A percentile compares a stretch with the other conserved stretches of the same genome.
These are phyloP conservation scores for Diversispora epigaea DNA, from an alignment of 192 early-diverging fungal species.

Conservation along the genomic window DNA sequence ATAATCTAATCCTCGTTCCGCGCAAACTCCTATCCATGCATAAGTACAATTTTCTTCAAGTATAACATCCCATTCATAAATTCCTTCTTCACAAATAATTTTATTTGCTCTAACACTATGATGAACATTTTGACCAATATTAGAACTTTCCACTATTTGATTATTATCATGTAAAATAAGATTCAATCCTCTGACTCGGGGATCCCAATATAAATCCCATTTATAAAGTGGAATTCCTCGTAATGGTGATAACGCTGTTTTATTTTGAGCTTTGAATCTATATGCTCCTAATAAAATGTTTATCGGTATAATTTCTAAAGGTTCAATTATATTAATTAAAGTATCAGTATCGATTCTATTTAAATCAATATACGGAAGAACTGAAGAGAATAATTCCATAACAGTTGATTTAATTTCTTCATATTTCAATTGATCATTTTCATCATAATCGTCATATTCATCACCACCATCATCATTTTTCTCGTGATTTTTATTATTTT, in stretches of 20 bases:
- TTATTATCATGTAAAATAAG: not conserved
- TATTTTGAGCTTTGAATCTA: not conserved
- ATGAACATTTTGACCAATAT: not conserved
- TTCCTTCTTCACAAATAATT: not conserved
- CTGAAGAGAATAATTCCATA: not conserved
- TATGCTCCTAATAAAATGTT: not conserved
- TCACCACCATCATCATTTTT: too few species aligned
- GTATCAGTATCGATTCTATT: not conserved
- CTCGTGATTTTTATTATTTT: not conserved
- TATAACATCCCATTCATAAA: slow-evolving; percentile 26
- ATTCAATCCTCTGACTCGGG: not conserved
- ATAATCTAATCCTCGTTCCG: not conserved
- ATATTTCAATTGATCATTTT: too few species aligned
- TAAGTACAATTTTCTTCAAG: slow-evolving; percentile 1
- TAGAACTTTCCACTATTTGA: not conserved
- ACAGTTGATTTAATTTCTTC: not conserved
- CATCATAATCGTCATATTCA: too few species aligned
- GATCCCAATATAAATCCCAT: not conserved
- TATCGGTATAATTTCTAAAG: not conserved
- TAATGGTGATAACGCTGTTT: not conserved
- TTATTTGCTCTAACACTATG: not conserved
- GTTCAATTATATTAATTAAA: slow-evolving; percentile 13
- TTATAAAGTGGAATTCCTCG: not conserved
- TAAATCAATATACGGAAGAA: slow-evolving; percentile 4
- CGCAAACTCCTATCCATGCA: slow-evolving; percentile 10